Base-by-base conservation (phyloP, 441 rosid species). In the Oxalis stricta region DNA sequence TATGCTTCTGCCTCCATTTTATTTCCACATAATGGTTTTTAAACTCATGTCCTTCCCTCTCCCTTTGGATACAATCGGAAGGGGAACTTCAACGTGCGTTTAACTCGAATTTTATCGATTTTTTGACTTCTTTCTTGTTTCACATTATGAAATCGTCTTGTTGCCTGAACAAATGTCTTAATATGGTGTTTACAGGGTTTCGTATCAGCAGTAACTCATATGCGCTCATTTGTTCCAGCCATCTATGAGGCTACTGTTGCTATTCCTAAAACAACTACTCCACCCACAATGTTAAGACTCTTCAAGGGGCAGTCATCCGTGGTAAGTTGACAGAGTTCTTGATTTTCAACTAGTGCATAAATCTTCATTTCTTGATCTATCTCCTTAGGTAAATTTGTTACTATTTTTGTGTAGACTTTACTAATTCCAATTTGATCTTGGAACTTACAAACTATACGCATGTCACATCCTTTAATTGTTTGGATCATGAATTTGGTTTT, bases 191-290 rank as follows among this genome's bases (percentile, higher is more conserved):
- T 70, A 37, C 79, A 91, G 99, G 99, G 96, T 34, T 91, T 91
- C 75, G 96, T 91, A 58, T 59, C 99, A 57, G 91, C 96, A 23
- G 99, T 91, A 38, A 83, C 76, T 63, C 77, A 91, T 41, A 86
- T 86, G 99, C 85, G 96, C 44, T 65, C 91, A 4, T 91, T 91
- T 65, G 91, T 83, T 44, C 99, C 96, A 42, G 96, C 96, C 61
- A 71, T 91, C 42, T 91, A 91, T 63, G 96, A 91, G 57, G 58
- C 72, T 33, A 86, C 99, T 29, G 87, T 86, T 54, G 78, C 91
- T 35, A 79, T 91, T 46, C 99, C 99, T 10, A 83, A 77, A 70
- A 59, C 56, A 35, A 78, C 99, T 34, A 70, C 91, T 29, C 70
- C 78, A 33, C 99, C 99, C 24, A 91, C 99, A 34, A 79, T 91